These are phyloP conservation scores for Plectranthus barbatus DNA, from an alignment of 257 asterid species.

Conservation along the genomic window DNA sequence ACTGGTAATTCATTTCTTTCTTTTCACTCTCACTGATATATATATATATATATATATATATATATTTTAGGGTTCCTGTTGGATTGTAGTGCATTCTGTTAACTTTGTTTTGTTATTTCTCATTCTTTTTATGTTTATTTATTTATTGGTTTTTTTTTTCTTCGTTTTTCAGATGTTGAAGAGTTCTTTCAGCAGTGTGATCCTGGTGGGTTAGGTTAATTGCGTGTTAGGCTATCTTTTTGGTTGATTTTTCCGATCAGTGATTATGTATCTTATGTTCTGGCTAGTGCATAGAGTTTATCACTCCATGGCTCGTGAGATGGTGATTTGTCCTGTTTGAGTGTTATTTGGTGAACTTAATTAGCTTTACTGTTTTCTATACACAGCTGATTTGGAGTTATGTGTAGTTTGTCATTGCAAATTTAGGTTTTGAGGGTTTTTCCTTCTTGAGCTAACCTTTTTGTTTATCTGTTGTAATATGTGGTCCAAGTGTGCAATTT, in stretches of 20 bases:
- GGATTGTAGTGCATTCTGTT: slow-evolving; percentile 8
- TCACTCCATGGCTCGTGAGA: slow-evolving; percentile 2
- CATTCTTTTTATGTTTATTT: not conserved
- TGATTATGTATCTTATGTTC: not conserved
- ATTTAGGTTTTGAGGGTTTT: not conserved
- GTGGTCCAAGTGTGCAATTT: not conserved
- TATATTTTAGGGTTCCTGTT: slow-evolving; percentile 24
- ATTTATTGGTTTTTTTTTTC: not conserved
- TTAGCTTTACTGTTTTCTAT: not conserved
- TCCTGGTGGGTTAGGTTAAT: slow-evolving; percentile 43
- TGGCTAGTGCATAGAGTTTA: not conserved
- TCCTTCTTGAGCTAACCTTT: not conserved
- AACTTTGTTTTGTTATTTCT: not conserved
- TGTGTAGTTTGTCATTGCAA: not conserved
- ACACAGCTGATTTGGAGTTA: not conserved
- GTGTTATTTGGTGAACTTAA: slow-evolving; percentile 3
- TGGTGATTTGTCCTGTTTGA: not conserved
- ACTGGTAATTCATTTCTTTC: too few relatives aligned
- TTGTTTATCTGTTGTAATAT: not conserved
- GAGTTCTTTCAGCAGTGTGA: slow-evolving; percentile 45
- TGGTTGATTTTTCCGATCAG: not conserved
- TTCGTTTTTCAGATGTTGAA: slow-evolving; percentile 35
- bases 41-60: too few relatives aligned
- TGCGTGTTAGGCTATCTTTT: not conserved
- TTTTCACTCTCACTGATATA: too few relatives aligned